Evolutionary conservation across 768 basidiomycete genomes (phyloP).

Genomic region (Rhizopogon vulgaris): DNA sequence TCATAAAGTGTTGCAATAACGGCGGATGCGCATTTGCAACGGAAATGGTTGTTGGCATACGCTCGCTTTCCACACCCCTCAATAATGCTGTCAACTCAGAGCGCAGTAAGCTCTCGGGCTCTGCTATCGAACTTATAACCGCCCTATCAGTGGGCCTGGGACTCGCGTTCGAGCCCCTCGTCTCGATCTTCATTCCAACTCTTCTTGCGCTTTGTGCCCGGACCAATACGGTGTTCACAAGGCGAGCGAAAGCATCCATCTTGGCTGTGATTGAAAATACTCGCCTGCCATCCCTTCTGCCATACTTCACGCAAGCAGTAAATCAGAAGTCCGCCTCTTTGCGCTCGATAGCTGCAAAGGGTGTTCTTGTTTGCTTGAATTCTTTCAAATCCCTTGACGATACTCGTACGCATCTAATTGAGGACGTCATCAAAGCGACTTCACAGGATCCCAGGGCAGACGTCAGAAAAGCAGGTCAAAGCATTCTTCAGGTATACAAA

Average conservation of each 20-base stretch:
- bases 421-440: conserved; percentile 58
- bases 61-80: conserved; percentile 47
- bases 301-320: conserved; percentile 47
- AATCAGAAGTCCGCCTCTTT: conserved; percentile 69
- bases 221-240: conserved; percentile 72
- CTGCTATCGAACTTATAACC: conserved; percentile 58
- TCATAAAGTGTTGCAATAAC: conserved; percentile 45
- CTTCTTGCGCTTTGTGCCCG: conserved; percentile 65
- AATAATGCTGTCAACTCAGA: conserved; percentile 64
- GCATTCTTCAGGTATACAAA: conserved; percentile 73
- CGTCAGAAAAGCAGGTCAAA: conserved; percentile 60
- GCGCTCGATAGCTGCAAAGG: conserved; percentile 61
- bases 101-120: conserved; percentile 62
- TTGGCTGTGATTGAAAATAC: conserved; percentile 58
- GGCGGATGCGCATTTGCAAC: conserved; percentile 46
- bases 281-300: conserved; percentile 57
- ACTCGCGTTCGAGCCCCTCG: conserved; percentile 58
- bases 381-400: conserved; percentile 79
- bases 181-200: conserved; percentile 59
- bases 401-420: conserved; percentile 54
- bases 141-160: conserved; percentile 51
- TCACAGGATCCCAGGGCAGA: conserved; percentile 74
- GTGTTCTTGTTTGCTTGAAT: conserved; percentile 59
- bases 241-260: conserved; percentile 58
- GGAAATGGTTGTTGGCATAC: conserved; percentile 46